Conservation (phyloP, 1,139 yeast species). For the Chernovozyma aurita region DNA sequence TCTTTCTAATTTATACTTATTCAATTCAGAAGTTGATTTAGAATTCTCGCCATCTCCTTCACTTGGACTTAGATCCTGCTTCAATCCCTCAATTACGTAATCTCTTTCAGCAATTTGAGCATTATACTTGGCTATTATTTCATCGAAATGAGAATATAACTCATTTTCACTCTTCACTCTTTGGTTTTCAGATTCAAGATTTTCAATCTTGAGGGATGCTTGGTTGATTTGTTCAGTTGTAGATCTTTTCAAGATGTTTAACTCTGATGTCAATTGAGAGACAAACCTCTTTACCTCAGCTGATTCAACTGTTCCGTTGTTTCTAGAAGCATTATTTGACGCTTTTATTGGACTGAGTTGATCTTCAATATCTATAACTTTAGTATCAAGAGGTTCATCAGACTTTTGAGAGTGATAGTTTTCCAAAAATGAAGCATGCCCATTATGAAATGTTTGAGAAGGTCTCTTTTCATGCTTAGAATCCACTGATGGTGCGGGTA, state of each 20-base stretch:
- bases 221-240: conserved; percentile 49
- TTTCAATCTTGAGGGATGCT: conserved; percentile 48
- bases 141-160: conserved; percentile 10
- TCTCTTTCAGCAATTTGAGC: conserved; percentile 31
- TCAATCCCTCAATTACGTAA: conserved; percentile 31
- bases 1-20: conserved; percentile 37
- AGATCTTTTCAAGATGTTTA: conserved; percentile 39
- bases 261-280: conserved; percentile 43
- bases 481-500: conserved; percentile 8
- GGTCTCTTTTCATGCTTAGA: conserved; percentile 2
- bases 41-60: conserved; percentile 9
- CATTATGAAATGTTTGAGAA: conserved; percentile 9
- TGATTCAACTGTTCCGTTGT: conserved; percentile 14
- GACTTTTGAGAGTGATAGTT: conserved; percentile 8
- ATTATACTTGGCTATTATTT: conserved; percentile 13
- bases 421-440: conserved; percentile 13
- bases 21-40: conserved; percentile 29
- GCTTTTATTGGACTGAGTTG: neutral
- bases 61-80: conserved; percentile 19
- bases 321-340: neutral
- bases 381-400: conserved; percentile 3
- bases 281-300: conserved; percentile 31
- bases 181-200: conserved; percentile 43
- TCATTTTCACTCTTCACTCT: conserved; percentile 5
- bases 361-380: conserved; percentile 4